Conservation (phyloP, 208 protist species). For the Leptomonas seymouri region DNA sequence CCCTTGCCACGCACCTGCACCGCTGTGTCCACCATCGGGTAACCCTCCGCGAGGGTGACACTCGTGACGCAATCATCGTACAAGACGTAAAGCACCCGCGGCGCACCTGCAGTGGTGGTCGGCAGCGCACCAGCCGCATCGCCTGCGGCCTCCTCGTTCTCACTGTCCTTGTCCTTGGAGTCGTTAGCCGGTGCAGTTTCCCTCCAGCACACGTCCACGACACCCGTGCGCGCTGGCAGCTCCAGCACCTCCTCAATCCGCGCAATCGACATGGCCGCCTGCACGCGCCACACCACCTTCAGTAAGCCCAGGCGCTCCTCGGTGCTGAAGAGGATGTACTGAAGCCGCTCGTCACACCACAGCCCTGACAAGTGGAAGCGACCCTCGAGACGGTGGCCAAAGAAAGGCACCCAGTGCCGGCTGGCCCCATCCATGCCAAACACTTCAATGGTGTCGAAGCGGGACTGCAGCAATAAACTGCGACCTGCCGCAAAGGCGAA, state of each 20-base stretch:
- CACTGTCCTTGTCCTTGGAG: neutral
- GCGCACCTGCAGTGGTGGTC: neutral
- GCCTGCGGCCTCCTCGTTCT: neutral
- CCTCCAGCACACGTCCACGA: constrained; percentile 66
- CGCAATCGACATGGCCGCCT: constrained; percentile 41
- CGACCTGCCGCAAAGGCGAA: constrained; percentile 65
- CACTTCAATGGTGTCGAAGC: constrained; percentile 71
- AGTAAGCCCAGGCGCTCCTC: constrained; percentile 77
- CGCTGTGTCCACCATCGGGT: constrained; percentile 48
- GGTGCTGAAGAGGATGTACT: constrained; percentile 77
- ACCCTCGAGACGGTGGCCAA: constrained; percentile 66
- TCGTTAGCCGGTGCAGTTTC: constrained; percentile 5
- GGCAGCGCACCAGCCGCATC: neutral
- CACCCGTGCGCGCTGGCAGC: constrained; percentile 55
- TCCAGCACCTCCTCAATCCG: constrained; percentile 65
- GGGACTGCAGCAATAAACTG: constrained; percentile 70
- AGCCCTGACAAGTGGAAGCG: constrained; percentile 71
- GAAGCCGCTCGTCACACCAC: constrained; percentile 70
- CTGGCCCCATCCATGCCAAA: constrained; percentile 56
- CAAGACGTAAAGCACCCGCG: constrained; percentile 51
- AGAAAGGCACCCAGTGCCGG: constrained; percentile 70
- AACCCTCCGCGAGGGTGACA: constrained; percentile 56
- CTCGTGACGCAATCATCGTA: constrained; percentile 66
- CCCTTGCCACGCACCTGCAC: constrained; percentile 25
- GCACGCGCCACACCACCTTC: constrained; percentile 52